Percentiles rank a stretch among this genome's conserved stretches.
Conservation (phyloP, 1,284 basidiomycete genomes). For the Leccinum pachyderme region DNA sequence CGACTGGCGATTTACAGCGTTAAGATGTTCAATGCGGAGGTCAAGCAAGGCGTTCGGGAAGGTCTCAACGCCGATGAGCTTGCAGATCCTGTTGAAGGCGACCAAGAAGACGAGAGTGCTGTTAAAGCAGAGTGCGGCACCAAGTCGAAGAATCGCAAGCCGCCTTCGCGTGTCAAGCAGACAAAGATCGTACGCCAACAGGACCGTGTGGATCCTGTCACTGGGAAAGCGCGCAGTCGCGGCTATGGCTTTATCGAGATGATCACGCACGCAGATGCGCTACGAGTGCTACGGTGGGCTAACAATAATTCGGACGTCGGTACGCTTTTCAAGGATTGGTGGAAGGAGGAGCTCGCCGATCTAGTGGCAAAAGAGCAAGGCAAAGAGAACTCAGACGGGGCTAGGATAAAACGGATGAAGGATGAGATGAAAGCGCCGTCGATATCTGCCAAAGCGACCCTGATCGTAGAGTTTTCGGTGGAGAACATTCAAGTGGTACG, state of each 20-base stretch:
- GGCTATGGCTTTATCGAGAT: constrained; percentile 98
- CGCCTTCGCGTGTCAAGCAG: constrained; percentile 74
- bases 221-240: constrained; percentile 82
- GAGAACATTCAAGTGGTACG: constrained; percentile 90
- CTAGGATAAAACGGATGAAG: constrained; percentile 55
- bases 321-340: constrained; percentile 74
- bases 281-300: constrained; percentile 90
- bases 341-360: constrained; percentile 77
- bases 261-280: constrained; percentile 82
- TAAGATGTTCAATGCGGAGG: constrained; percentile 79
- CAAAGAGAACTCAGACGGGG: constrained; percentile 43
- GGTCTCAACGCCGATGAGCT: constrained; percentile 77
- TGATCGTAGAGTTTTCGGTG: constrained; percentile 91
- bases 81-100: constrained; percentile 35
- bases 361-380: constrained; percentile 60
- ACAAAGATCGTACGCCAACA: constrained; percentile 86
- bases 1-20: constrained; percentile 83
- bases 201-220: constrained; percentile 86
- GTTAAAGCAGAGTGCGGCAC: constrained; percentile 32
- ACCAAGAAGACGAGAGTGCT: constrained; percentile 21
- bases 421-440: constrained; percentile 53
- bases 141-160: constrained; percentile 34
- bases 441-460: constrained; percentile 53
- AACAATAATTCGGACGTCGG: constrained; percentile 82
- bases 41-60: constrained; percentile 60